These are phyloP conservation scores for Leucosporidium scottii DNA, from an alignment of 768 basidiomycete species.

Conservation along the genomic window DNA sequence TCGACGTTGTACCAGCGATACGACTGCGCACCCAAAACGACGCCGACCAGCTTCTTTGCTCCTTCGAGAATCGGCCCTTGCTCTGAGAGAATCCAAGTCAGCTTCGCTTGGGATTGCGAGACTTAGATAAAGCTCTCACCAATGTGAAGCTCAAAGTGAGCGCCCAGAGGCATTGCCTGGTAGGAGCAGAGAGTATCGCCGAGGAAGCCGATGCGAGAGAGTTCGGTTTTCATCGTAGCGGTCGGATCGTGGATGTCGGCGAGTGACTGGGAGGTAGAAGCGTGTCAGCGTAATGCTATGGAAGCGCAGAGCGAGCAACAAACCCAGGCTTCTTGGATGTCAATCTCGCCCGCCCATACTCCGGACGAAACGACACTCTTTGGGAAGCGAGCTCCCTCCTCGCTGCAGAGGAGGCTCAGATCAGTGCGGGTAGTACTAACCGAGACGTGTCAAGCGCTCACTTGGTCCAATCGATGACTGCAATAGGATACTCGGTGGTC, in stretches of 20 bases:
- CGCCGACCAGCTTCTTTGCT: background rate
- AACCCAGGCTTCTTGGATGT: slow-evolving; percentile 5
- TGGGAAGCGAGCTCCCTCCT: slow-evolving; percentile 25
- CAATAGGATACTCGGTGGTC: slow-evolving; percentile 10
- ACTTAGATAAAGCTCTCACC: background rate
- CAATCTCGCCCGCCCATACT: slow-evolving; percentile 7
- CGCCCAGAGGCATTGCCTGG: slow-evolving; percentile 5
- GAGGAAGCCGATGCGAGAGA: slow-evolving; percentile 17
- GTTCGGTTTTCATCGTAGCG: slow-evolving; percentile 8
- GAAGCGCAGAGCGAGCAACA: too few species aligned
- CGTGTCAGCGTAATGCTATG: too few species aligned
- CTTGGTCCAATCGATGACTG: slow-evolving; percentile 24
- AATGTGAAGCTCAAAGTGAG: slow-evolving; percentile 31
- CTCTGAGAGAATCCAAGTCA: background rate
- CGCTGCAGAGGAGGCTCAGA: background rate
- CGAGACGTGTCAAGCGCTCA: too few species aligned
- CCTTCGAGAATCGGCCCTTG: slow-evolving; percentile 5
- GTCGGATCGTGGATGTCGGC: slow-evolving; percentile 3
- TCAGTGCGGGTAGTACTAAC: too few species aligned
- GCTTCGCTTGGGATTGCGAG: background rate
- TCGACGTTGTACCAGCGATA: background rate
- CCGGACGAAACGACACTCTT: slow-evolving; percentile 12
- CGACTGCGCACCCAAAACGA: background rate
- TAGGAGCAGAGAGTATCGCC: slow-evolving; percentile 4
- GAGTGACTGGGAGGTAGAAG: background rate